Base-by-base conservation (phyloP, 2,329 filamentous ascomycete genomes). In the Colletotrichum somersetense region DNA sequence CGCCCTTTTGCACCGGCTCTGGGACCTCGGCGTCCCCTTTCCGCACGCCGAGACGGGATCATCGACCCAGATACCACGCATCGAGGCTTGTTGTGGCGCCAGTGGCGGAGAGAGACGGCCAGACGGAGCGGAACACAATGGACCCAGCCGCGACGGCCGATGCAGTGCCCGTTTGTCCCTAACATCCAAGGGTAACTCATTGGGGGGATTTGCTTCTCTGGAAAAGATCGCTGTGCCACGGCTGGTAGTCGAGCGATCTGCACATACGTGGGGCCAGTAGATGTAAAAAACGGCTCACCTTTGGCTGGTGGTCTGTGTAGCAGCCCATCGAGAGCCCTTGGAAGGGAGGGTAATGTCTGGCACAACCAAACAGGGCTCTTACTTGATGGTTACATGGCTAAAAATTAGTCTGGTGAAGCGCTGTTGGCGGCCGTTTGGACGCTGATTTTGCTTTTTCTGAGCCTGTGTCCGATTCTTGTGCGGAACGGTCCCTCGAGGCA, bases 371-470 rank as follows among this genome's bases (percentile, higher is more conserved):
- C 35, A 42, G 4, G 35, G 16, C n/a, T 42, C 55, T 40, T 23
- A 14, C 42, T 42, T 42, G 6, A 42, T 58, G 35, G 55, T 26
- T 58, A 35, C 35, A 26, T 58, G n/a, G 55, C 23, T 7, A 33
- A 50, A 30, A 52, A 55, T 40, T 48, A 56, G 46, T 40, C 48
- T 48, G 62, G 42, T 56, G 67, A 62, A 57, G 53, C 71, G 71
- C 71, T 71, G 71, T 52, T 67, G 62, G 67, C 67, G 71, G 67
- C 71, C 56, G 50, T 58, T 46, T 26, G 14, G 33, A 53, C 44
- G 57, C 42, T 42, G 71, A 71, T 71, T 62, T 67, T 72, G 52
- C 70, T 59, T 62, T 71, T 57, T n/a, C 48, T 65, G 42, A 72
- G 55, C 66, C 48, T 38, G 56, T 61, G 30, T 59, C 38, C 38